Base-by-base conservation (phyloP, 352 stramenopile genomes). In the Phytophthora aleatoria region DNA sequence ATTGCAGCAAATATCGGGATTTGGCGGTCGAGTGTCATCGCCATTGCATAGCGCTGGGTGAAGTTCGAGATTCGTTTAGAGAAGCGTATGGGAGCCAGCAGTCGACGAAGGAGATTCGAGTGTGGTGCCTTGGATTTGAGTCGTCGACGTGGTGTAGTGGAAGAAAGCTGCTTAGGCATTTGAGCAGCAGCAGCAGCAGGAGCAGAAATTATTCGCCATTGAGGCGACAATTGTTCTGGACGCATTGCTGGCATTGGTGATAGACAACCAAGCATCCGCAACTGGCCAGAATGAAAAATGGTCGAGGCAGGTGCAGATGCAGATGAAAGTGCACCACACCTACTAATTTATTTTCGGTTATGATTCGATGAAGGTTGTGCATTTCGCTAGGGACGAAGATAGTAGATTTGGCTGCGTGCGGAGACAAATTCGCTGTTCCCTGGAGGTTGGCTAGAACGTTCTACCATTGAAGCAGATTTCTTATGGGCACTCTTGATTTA, bases 271-370 rank as follows among this genome's bases (percentile, higher is more conserved):
- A 41, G 41, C 35, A 35, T 43, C 30, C 8, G 42, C 7, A 41
- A 60, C 27, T 62, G 51, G 43, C 62, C 45, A 44, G 60, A 63
- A 68, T 57, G 52, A 62, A 68, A 63, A 63, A 63, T 67, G 52
- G 13, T 36, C 7, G 35, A 20, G 20, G 6, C 35, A 41, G 12
- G 35, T 41, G 35, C 35, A 26, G 30, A 20, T 20, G 47, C 47
- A 53, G 39, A 16, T 49, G 41, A 7, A 50, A 5, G 15, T 50
- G 42, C 28, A 33, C 4, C 7, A 33, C 7, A 33, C 28, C 28
- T 33, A 7, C 28, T 33, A 36, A 58, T 45, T 58, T 67, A 56
- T 51, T 61, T 61, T 26, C 26, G 26, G 35, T 20, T 1, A 36
- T 50, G 43, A 24, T 41, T 50, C 2, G 41, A 28, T 24, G 12